Conservation (phyloP, 768 basidiomycete species). For the Rhodocollybia butyracea region DNA sequence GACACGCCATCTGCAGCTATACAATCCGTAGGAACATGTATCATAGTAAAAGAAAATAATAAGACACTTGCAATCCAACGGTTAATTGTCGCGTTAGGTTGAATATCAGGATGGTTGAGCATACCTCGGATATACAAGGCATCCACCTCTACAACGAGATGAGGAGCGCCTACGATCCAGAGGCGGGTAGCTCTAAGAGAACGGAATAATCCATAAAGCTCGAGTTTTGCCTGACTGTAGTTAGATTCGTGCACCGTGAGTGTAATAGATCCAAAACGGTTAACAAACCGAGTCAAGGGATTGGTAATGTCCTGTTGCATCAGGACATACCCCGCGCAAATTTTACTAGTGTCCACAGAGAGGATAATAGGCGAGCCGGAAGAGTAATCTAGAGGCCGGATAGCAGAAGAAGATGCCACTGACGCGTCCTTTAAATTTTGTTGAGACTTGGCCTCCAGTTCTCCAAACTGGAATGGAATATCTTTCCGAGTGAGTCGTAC, state of each 20-base stretch:
- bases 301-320: conserved; percentile 21
- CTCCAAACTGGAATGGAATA: conserved; percentile 19
- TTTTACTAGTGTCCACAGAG: conserved; percentile 26
- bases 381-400: conserved; percentile 26
- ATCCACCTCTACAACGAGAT: no score
- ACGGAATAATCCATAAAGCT: background rate
- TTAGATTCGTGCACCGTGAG: conserved; percentile 6
- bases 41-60: conserved; percentile 29
- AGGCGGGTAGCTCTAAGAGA: no score
- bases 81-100: conserved; percentile 31
- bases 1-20: no score
- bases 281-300: background rate
- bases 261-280: conserved; percentile 14
- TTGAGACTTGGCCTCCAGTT: background rate
- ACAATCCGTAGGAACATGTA: no score
- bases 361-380: conserved; percentile 22
- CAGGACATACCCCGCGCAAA: conserved; percentile 28
- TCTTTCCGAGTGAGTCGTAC: conserved; percentile 14
- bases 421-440: conserved; percentile 17
- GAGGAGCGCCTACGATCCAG: no score
- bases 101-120: conserved; percentile 21
- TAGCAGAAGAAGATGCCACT: background rate
- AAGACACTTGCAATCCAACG: conserved; percentile 31
- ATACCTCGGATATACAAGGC: no score
- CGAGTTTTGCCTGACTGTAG: background rate